These are phyloP conservation scores for Phyllosticta citriasiana DNA, from an alignment of 2,329 filamentous ascomycete species.

Conservation along the genomic window DNA sequence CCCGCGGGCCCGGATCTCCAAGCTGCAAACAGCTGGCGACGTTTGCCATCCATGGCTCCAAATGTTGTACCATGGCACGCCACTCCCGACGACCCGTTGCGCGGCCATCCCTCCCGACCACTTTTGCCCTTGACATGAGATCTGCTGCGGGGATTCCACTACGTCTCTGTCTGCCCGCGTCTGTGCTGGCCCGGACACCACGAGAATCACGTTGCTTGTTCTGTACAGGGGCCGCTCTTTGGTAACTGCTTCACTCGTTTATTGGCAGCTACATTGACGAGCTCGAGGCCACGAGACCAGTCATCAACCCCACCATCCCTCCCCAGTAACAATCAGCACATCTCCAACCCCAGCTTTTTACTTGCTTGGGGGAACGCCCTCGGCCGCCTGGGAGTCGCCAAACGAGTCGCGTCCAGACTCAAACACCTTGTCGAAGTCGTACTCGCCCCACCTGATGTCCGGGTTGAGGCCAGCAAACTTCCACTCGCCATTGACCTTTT, in stretches of 20 bases:
- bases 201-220: not conserved
- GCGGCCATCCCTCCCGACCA: not conserved
- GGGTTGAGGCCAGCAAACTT: slow-evolving; percentile 48
- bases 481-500: slow-evolving; percentile 48
- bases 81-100: not conserved
- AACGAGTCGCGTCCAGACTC: slow-evolving; percentile 37
- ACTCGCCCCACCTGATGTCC: slow-evolving; percentile 46
- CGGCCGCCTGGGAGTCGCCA: slow-evolving; percentile 30
- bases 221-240: not conserved
- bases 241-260: not conserved
- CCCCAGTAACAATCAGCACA: not conserved
- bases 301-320: not conserved
- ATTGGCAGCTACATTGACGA: not conserved
- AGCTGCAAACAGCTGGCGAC: slow-evolving; percentile 6
- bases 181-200: not conserved
- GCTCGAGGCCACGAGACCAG: not conserved
- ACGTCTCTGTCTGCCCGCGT: not conserved
- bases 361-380: slow-evolving; percentile 22
- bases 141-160: no score
- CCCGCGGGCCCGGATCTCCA: slow-evolving; percentile 1
- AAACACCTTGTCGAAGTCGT: slow-evolving; percentile 47
- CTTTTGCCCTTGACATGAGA: no score
- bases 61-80: no score
- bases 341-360: slow-evolving; percentile 2
- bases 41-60: no score